These are phyloP conservation scores for Tephrocybe rancida DNA, from an alignment of 768 basidiomycete species.

Conservation along the genomic window DNA sequence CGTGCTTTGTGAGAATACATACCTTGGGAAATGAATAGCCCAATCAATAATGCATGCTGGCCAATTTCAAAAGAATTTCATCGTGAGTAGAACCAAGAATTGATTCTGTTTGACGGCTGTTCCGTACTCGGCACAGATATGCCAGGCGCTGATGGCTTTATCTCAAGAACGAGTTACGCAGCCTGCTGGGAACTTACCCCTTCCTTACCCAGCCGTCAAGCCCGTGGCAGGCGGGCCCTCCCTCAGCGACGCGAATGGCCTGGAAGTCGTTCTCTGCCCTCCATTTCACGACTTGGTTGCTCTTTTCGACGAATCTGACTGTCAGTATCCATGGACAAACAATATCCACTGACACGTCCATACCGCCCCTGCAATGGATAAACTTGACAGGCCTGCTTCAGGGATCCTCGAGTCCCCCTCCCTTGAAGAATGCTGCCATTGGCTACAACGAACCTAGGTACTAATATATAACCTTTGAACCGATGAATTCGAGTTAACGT, in stretches of 20 bases:
- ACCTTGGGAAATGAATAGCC: too few species aligned
- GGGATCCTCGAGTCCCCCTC: slow-evolving; percentile 58
- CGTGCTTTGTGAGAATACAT: too few species aligned
- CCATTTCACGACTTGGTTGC: slow-evolving; percentile 24
- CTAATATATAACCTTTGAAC: slow-evolving; percentile 1
- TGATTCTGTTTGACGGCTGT: slow-evolving; percentile 1
- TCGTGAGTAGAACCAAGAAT: neutral
- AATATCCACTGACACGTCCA: slow-evolving; percentile 52
- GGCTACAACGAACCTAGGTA: slow-evolving; percentile 57
- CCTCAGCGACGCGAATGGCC: slow-evolving; percentile 31
- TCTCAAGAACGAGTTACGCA: slow-evolving; percentile 6
- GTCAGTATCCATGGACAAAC: slow-evolving; percentile 45
- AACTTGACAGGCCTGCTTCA: slow-evolving; percentile 61
- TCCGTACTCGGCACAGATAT: slow-evolving; percentile 19
- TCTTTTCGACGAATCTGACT: slow-evolving; percentile 21
- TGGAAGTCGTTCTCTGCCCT: slow-evolving; percentile 22
- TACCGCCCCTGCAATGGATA: slow-evolving; percentile 77
- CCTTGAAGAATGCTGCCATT: slow-evolving; percentile 72
- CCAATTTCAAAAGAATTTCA: too few species aligned
- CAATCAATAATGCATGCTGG: too few species aligned
- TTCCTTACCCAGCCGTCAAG: slow-evolving; percentile 10
- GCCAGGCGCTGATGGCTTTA: slow-evolving; percentile 12
- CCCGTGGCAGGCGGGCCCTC: slow-evolving; percentile 21
- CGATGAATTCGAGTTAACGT: neutral
- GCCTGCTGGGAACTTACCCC: slow-evolving; percentile 11